Percentiles rank a stretch among this genome's conserved stretches.
Conservation (phyloP, 495 filamentous ascomycete genomes). For the Aspergillus cavernicola region DNA sequence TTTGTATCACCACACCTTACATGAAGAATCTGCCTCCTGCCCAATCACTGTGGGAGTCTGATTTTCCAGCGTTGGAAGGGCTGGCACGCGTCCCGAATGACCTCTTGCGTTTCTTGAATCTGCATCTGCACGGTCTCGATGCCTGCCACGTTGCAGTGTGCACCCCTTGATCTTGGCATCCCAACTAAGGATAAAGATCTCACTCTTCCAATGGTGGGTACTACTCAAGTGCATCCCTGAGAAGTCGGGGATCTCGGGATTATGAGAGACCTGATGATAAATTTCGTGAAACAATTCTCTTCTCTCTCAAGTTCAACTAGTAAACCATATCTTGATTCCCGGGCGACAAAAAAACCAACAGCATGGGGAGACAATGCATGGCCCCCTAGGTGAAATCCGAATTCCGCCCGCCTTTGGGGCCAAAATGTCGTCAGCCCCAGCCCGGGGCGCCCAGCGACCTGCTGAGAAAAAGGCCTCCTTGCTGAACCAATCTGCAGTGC, state of each 20-base stretch:
- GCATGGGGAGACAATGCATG: too few relatives aligned
- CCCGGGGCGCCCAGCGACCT: background rate
- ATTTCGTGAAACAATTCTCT: too few relatives aligned
- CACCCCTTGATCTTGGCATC: constrained; percentile 27
- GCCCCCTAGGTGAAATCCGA: too few relatives aligned
- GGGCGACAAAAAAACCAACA: background rate
- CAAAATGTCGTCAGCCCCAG: constrained; percentile 8
- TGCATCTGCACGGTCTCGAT: constrained; percentile 19
- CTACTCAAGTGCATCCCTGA: background rate
- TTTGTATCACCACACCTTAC: constrained; percentile 14
- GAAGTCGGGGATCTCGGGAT: too few relatives aligned
- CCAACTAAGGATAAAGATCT: constrained; percentile 29
- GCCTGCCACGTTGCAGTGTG: constrained; percentile 26
- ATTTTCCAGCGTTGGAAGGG: too few relatives aligned
- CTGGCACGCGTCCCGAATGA: constrained; percentile 11
- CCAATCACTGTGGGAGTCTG: constrained; percentile 18
- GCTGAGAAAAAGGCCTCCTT: too few relatives aligned
- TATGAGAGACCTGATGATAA: too few relatives aligned
- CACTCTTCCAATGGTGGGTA: constrained; percentile 17
- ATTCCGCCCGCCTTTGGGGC: background rate
- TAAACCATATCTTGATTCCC: too few relatives aligned
- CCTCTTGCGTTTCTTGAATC: constrained; percentile 12
- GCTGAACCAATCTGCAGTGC: constrained; percentile 11
- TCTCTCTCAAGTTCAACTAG: too few relatives aligned
- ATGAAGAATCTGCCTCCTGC: constrained; percentile 7